Evolutionary conservation across 441 rosid genomes (phyloP).

Genomic region (Francoa sonchifolia): DNA sequence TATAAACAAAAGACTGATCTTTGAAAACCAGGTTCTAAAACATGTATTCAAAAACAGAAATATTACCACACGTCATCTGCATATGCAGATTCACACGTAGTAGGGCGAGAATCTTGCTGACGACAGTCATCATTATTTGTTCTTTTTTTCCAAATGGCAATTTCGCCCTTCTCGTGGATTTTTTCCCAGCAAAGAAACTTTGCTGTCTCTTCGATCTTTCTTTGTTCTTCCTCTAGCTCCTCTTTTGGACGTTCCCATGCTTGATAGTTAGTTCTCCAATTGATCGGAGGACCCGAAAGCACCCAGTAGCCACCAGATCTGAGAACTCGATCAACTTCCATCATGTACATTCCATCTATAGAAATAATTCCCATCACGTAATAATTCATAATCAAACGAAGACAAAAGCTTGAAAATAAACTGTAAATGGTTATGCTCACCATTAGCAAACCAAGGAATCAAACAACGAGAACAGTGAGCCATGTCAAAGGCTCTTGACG

Average conservation of each 20-base stretch:
- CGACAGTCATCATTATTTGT: constrained; percentile 22
- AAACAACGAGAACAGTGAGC: constrained; percentile 43
- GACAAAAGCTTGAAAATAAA: no score
- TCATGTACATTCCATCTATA: constrained; percentile 41
- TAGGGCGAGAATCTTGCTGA: constrained; percentile 15
- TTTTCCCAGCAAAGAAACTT: constrained; percentile 43
- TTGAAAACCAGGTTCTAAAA: background rate
- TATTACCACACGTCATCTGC: constrained; percentile 30
- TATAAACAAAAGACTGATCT: constrained; percentile 7
- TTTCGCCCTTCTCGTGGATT: constrained; percentile 35
- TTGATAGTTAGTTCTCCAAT: constrained; percentile 27
- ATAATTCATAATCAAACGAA: no score
- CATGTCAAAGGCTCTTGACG: constrained; percentile 39
- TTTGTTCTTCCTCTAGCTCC: constrained; percentile 33
- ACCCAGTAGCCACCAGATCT: constrained; percentile 50
- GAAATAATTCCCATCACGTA: background rate
- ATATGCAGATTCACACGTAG: constrained; percentile 19
- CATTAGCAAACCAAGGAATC: constrained; percentile 30
- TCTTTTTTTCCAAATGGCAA: constrained; percentile 35
- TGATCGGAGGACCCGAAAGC: constrained; percentile 37
- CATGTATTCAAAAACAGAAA: constrained; percentile 1
- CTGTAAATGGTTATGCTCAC: constrained; percentile 11
- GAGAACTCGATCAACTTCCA: constrained; percentile 43
- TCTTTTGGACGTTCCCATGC: constrained; percentile 26
- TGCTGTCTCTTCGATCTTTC: constrained; percentile 30